Percentiles rank a stretch among this genome's conserved stretches.
phyloP scores from a whole-genome alignment of 768 basidiomycete genomes.

The Tricholomella constricta region DNA sequence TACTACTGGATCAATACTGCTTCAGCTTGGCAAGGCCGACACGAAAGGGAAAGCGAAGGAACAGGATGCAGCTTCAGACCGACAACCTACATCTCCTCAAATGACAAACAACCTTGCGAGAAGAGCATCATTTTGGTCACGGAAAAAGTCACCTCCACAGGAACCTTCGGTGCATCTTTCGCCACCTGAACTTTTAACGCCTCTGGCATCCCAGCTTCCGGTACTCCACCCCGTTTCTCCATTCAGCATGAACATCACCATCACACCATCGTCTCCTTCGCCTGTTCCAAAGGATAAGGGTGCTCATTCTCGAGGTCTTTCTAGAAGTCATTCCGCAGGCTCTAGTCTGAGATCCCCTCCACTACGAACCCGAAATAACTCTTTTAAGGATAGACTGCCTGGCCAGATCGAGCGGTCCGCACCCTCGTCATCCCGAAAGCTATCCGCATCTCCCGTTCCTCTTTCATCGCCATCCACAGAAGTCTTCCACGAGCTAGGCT shows the following conservation, averaged over 20 bases:
- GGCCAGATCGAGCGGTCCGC: neutral
- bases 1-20: slow-evolving; percentile 44
- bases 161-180: slow-evolving; percentile 3
- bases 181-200: slow-evolving; percentile 4
- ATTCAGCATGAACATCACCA: slow-evolving; percentile 23
- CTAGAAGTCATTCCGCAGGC: slow-evolving; percentile 45
- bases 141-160: slow-evolving; percentile 41
- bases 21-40: slow-evolving; percentile 36
- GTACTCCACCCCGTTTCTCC: slow-evolving; percentile 31
- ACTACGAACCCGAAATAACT: slow-evolving; percentile 13
- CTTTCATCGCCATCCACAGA: slow-evolving; percentile 12
- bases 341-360: slow-evolving; percentile 1
- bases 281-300: slow-evolving; percentile 26
- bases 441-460: neutral
- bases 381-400: neutral
- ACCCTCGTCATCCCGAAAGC: neutral
- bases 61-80: slow-evolving; percentile 24
- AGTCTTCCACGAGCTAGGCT: slow-evolving; percentile 5
- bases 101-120: slow-evolving; percentile 47
- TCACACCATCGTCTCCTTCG: slow-evolving; percentile 33
- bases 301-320: slow-evolving; percentile 33
- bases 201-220: slow-evolving; percentile 27
- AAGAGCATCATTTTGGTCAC: slow-evolving; percentile 69
- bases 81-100: slow-evolving; percentile 19
- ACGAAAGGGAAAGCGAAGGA: slow-evolving; percentile 51